A percentile compares a stretch with the other conserved stretches of the same genome.
These are phyloP conservation scores for Fusarium temperatum DNA, from an alignment of 2,329 filamentous ascomycete genomes.

Conservation along the genomic window DNA sequence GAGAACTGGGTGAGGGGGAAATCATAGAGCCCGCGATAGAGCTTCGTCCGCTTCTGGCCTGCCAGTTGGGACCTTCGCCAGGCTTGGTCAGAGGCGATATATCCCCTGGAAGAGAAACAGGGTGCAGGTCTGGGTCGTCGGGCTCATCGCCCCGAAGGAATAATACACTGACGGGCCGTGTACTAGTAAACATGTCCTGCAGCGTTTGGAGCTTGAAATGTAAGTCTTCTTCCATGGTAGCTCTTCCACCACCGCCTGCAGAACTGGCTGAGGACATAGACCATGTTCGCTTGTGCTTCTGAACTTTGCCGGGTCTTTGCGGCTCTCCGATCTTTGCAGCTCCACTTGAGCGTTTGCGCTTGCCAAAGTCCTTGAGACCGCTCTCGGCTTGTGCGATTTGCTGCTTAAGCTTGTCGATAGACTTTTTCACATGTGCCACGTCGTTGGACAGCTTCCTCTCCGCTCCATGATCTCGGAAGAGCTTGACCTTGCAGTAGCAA, in stretches of 20 bases:
- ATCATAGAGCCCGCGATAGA: conserved; percentile 71
- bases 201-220: conserved; percentile 80
- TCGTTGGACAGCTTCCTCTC: conserved; percentile 96
- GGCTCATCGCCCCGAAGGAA: conserved; percentile 80
- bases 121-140: conserved; percentile 82
- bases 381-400: conserved; percentile 83
- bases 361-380: conserved; percentile 72
- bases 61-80: conserved; percentile 61
- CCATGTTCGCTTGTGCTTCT: conserved; percentile 94
- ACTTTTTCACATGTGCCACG: conserved; percentile 93
- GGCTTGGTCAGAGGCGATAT: conserved; percentile 66
- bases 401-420: conserved; percentile 94
- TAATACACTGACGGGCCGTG: conserved; percentile 78
- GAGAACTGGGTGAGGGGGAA: conserved; percentile 72
- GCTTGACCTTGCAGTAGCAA: conserved; percentile 95
- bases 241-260: conserved; percentile 55
- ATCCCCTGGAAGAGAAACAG: conserved; percentile 77
- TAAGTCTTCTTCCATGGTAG: conserved; percentile 76
- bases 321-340: conserved; percentile 57
- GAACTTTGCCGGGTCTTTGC: conserved; percentile 79
- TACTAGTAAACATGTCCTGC: conserved; percentile 90
- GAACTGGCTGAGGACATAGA: conserved; percentile 86
- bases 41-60: conserved; percentile 61
- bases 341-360: conserved; percentile 67
- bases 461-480: conserved; percentile 95